Conservation (phyloP, 2,329 filamentous ascomycete species). For the Claviceps sp. region DNA sequence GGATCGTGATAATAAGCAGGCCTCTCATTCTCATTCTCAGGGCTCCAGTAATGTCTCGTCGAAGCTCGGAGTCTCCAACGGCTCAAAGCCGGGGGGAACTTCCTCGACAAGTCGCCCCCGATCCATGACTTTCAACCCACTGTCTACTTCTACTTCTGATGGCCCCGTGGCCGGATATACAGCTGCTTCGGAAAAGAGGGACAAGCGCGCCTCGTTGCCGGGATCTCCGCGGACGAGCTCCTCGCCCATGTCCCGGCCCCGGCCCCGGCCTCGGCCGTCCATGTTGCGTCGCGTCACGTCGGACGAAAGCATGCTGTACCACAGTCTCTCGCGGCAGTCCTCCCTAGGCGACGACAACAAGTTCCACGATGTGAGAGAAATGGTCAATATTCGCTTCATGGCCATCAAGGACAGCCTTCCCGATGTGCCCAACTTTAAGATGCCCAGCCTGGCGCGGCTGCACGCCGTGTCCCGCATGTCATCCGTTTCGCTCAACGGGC, state of each 20-base stretch:
- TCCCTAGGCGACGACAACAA: constrained; percentile 73
- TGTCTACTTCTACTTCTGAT: background rate
- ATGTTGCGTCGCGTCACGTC: constrained; percentile 22
- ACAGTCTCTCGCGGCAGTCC: constrained; percentile 63
- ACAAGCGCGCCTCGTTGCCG: background rate
- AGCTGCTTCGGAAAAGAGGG: background rate
- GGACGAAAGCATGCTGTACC: constrained; percentile 66
- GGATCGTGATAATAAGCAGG: constrained; percentile 11
- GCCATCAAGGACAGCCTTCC: constrained; percentile 80
- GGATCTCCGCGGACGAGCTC: background rate
- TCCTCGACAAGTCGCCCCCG: background rate
- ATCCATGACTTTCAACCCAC: constrained; percentile 1
- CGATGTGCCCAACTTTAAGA: constrained; percentile 64
- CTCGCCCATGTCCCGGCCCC: constrained; percentile 4
- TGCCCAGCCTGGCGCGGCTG: constrained; percentile 47
- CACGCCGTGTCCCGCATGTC: constrained; percentile 19
- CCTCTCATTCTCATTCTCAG: background rate
- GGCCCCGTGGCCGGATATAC: background rate
- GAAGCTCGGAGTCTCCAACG: background rate
- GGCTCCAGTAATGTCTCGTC: background rate
- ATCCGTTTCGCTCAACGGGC: constrained; percentile 19
- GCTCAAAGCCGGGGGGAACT: too few relatives aligned
- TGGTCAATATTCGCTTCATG: constrained; percentile 80
- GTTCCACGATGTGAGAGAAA: constrained; percentile 68
- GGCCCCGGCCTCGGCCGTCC: constrained; percentile 13